Evolutionary conservation across 1,284 basidiomycete genomes (phyloP), one percentile per base, ranked within the genome.

Genomic region (Mycena citricolor): DNA sequence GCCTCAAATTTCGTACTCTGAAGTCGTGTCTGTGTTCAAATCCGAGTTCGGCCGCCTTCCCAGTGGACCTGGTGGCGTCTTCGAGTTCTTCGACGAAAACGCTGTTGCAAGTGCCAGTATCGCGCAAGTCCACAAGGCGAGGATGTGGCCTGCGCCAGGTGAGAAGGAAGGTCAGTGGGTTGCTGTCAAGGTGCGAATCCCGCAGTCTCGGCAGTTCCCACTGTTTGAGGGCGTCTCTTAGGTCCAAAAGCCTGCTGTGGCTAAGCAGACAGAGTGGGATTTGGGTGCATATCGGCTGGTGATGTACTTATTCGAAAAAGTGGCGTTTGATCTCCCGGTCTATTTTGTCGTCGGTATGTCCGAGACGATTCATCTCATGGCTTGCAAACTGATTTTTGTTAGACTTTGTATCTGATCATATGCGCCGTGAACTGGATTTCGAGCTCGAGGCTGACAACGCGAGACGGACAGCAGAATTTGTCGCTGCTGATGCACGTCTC

Each of bases 241-340:
- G n/a, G 72, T 93, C n/a, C 90, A 94, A 67, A 94, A 93, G 57
- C 91, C 90, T 1, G 86, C 82, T 22, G 90, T 95, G 13, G 74
- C 71, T 39, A 88, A 79, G 56, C 92, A 95, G 67, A 83, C 90
- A 65, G 81, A 88, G 49, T 90, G 83, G 81, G 90, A 93, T 62
- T 65, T 93, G 20, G 78, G 69, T 19, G 79, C 76, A 3, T 86
- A 79, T 57, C 66, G 76, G 11, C 54, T 69, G 3, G 83, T 85
- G 1, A 85, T 86, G 81, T 86, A 82, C 82, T 69, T 82, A 57
- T 85, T 84, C 55, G 83, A 86, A 53, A 68, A 82, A 28, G 80
- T 79, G 70, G 69, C 82, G 2, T 91, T 92, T 58, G 83, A 90
- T 54, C 64, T 91, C 12, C 87, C 88, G 1, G 79, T 82, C 4